phyloP scores from a whole-genome alignment of 805 yeast genomes.

The Danielia reshetovae region DNA sequence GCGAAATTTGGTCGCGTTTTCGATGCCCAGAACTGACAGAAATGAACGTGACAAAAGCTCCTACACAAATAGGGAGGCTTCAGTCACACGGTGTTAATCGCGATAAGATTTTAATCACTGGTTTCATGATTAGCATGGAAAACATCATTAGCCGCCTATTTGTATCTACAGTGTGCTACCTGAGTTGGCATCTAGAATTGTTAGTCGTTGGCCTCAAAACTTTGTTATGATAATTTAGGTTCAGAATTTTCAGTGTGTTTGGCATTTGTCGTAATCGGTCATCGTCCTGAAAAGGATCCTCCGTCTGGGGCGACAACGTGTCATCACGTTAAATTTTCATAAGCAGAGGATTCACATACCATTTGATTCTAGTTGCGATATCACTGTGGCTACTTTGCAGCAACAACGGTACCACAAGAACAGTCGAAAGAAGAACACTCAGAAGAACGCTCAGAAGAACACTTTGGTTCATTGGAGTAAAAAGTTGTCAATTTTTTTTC shows the following conservation, averaged over 20 bases:
- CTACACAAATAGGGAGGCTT: too few species aligned
- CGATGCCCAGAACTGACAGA: too few species aligned
- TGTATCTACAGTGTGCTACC: constrained; percentile 2
- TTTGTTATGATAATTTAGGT: background rate
- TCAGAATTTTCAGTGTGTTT: constrained; percentile 71
- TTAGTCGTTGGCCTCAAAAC: constrained; percentile 4
- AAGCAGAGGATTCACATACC: constrained; percentile 10
- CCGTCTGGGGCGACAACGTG: constrained; percentile 77
- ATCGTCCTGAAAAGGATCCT: constrained; percentile 55
- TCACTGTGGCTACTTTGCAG: background rate
- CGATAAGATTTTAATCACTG: constrained; percentile 37
- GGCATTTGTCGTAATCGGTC: constrained; percentile 67
- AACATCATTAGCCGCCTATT: constrained; percentile 42
- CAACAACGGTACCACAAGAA: background rate
- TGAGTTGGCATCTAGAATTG: constrained; percentile 1
- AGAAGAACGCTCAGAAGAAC: too few species aligned
- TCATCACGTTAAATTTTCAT: constrained; percentile 45
- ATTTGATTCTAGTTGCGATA: constrained; percentile 2
- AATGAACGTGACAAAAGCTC: too few species aligned
- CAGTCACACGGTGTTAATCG: constrained; percentile 31
- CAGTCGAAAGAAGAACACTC: background rate
- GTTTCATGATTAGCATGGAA: constrained; percentile 64
- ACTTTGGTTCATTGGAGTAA: too few species aligned
- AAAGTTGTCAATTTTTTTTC: too few species aligned
- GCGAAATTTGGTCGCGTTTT: too few species aligned